Evolutionary conservation across 2,329 filamentous ascomycete species (phyloP), one percentile per base, ranked within the genome.

Genomic region (Fusarium mangiferae): DNA sequence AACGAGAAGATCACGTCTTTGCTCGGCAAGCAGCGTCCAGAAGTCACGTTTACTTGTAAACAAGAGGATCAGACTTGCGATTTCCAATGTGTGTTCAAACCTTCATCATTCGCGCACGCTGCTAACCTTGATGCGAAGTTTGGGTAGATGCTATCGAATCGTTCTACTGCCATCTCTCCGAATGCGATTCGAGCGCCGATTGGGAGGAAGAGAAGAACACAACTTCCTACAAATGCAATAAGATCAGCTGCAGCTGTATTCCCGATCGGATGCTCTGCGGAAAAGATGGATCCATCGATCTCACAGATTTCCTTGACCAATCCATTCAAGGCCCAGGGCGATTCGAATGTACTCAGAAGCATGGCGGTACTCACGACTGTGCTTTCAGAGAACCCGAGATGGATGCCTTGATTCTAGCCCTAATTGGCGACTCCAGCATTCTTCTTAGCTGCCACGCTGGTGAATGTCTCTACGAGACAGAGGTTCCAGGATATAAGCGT

Each of bases 101-200:
- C 22, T 8, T 36, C 18, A 22, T 18, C 15, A 14, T 42, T 36
- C 7, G 20, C 52, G 6, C 24, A 7, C 20, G 38, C 7, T 36
- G 33, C 54, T 58, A 61, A 62, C 75, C 76, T 33, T 76, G 59
- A 20, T 33, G 13, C 12, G n/a, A 75, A 95, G 93, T 99, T 84
- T 99, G 96, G 96, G 94, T 99, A 54, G 95, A 97, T 77, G 90
- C 96, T 76, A 87, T 90, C 72, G 96, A 99, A 84, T 98, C 96
- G 3, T 99, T 99, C 86, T 99, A 97, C 83, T 99, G 97, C 84
- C 91, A 93, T 72, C 87, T 99, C 66, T 90, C 94, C 78, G 92
- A 92, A 22, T 99, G 96, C 85, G 84, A 89, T 22, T 96, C 94
- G 78, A 88, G 84, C 57, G 90, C 92, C 80, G 88, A 93, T 65